phyloP scores from a whole-genome alignment of 2,329 filamentous ascomycete species.

The Tolypocladium album region DNA sequence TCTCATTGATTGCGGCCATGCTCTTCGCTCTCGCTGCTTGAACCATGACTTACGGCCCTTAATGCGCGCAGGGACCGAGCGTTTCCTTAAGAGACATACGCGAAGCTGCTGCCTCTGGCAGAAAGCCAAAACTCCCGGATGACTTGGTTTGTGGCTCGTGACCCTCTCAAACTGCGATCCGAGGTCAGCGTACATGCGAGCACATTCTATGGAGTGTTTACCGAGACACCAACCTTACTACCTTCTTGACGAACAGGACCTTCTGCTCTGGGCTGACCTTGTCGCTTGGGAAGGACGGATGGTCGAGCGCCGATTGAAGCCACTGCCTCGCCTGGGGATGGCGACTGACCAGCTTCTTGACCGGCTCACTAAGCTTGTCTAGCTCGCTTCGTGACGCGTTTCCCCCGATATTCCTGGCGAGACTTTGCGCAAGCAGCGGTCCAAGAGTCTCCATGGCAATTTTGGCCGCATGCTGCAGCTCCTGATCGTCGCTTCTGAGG shows the following conservation, averaged over 20 bases:
- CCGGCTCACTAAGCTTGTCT: conserved; percentile 57
- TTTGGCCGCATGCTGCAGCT: conserved; percentile 31
- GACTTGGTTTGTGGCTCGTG: conserved; percentile 52
- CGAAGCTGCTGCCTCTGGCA: conserved; percentile 50
- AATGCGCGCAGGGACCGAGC: not conserved
- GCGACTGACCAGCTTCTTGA: conserved; percentile 55
- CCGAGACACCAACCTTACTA: conserved; percentile 39
- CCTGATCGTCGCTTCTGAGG: conserved; percentile 29
- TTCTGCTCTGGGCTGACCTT: conserved; percentile 51
- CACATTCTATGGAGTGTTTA: too few species aligned
- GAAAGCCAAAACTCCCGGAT: conserved; percentile 65
- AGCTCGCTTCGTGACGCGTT: conserved; percentile 61
- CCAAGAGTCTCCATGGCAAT: conserved; percentile 49
- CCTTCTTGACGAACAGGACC: conserved; percentile 51
- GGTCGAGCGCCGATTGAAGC: conserved; percentile 49
- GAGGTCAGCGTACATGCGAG: not conserved
- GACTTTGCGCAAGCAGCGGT: conserved; percentile 44
- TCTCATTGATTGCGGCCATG: not conserved
- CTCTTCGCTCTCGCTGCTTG: too few species aligned
- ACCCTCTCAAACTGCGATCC: conserved; percentile 48
- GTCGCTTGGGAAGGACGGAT: conserved; percentile 46
- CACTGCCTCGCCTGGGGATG: conserved; percentile 47
- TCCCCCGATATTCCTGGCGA: conserved; percentile 58
- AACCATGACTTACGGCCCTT: not conserved
- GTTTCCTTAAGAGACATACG: conserved; percentile 41